These are phyloP conservation scores for Parsonsia alboflavescens DNA, from an alignment of 257 asterid species.

Conservation along the genomic window DNA sequence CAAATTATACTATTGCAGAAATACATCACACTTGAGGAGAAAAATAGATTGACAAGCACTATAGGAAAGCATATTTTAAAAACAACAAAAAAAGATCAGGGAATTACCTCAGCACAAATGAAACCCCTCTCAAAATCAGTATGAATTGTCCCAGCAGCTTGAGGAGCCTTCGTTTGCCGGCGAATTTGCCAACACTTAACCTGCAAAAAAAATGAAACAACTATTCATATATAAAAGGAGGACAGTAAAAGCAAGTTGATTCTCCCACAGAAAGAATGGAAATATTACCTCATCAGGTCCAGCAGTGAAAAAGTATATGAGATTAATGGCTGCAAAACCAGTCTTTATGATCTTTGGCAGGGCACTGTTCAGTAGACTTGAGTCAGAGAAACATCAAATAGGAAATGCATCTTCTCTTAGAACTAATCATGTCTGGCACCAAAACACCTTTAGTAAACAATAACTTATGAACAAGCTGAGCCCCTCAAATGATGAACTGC, in stretches of 20 bases:
- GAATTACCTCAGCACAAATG: slow-evolving; percentile 90
- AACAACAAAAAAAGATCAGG: neutral
- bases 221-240: neutral
- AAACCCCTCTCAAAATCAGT: slow-evolving; percentile 93
- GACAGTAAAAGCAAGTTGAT: neutral
- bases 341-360: slow-evolving; percentile 95
- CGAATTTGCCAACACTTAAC: slow-evolving; percentile 99
- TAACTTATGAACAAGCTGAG: neutral
- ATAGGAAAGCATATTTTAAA: neutral
- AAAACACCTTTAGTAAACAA: neutral
- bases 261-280: neutral
- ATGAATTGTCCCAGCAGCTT: slow-evolving; percentile 98
- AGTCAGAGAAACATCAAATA: neutral
- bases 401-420: neutral
- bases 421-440: neutral
- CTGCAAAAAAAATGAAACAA: slow-evolving; percentile 35
- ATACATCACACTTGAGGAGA: neutral
- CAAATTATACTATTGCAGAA: neutral
- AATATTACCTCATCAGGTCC: slow-evolving; percentile 96
- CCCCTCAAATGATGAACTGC: neutral
- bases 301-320: slow-evolving; percentile 96
- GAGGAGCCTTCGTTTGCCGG: slow-evolving; percentile 86
- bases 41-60: neutral
- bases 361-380: slow-evolving; percentile 49
- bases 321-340: slow-evolving; percentile 96